These are phyloP conservation scores for Cucurbita pepo DNA, from an alignment of 306 rosid species.

Conservation along the genomic window DNA sequence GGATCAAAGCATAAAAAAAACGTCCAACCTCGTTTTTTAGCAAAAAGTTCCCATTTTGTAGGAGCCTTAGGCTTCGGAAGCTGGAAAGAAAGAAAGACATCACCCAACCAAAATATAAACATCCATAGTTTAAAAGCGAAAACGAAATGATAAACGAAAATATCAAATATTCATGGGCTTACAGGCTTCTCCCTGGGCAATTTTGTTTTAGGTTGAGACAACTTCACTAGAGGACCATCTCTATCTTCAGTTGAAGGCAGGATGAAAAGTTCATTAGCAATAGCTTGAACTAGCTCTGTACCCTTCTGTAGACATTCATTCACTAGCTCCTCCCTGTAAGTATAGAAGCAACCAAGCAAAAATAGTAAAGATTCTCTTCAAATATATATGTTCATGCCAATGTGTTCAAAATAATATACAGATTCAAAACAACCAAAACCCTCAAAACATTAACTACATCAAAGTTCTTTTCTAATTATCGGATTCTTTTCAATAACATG, in stretches of 20 bases:
- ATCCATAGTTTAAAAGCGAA: background rate
- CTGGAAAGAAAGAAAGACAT: constrained; percentile 22
- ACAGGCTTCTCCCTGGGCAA: constrained; percentile 82
- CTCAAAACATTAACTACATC: background rate
- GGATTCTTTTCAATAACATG: background rate
- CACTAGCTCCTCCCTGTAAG: constrained; percentile 46
- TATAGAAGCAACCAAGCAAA: background rate
- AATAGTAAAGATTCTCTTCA: background rate
- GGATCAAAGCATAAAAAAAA: background rate
- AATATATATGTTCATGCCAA: background rate
- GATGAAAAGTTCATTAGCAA: constrained; percentile 46
- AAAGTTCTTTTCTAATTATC: background rate
- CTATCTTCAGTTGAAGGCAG: constrained; percentile 52
- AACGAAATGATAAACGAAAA: background rate
- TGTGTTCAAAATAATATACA: background rate
- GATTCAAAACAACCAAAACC: background rate
- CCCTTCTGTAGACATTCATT: constrained; percentile 43
- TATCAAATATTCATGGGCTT: constrained; percentile 2
- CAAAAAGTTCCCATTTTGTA: constrained; percentile 78
- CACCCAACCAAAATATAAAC: background rate
- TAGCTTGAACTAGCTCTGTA: constrained; percentile 65
- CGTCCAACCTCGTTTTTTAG: constrained; percentile 51
- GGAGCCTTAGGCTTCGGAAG: constrained; percentile 74
- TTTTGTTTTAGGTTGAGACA: constrained; percentile 50
- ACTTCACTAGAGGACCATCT: constrained; percentile 66